Evolutionary conservation across 306 rosid genomes (phyloP).

Genomic region (Hippophae tibetana): DNA sequence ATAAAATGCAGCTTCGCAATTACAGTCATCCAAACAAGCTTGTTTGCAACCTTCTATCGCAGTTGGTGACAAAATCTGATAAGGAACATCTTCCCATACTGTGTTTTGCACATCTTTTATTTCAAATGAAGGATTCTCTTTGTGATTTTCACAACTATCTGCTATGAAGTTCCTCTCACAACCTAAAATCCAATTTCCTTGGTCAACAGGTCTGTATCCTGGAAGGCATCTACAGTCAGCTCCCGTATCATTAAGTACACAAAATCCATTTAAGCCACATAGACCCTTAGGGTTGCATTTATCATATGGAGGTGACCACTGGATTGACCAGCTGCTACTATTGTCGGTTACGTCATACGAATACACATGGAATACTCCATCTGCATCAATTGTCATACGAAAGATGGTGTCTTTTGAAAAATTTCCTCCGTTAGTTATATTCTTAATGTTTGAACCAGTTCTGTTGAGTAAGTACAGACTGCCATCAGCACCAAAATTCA

Average conservation of each 20-base stretch:
- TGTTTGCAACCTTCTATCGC: slow-evolving; percentile 2
- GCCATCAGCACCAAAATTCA: slow-evolving; percentile 8
- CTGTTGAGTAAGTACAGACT: slow-evolving; percentile 12
- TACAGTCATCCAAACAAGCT: slow-evolving; percentile 19
- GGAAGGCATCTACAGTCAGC: slow-evolving; percentile 15
- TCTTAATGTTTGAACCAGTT: background rate
- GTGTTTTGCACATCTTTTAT: background rate
- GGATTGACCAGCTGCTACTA: background rate
- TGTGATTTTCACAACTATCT: background rate
- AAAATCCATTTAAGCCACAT: slow-evolving; percentile 13
- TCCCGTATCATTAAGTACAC: background rate
- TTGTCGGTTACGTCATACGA: background rate
- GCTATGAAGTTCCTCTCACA: slow-evolving; percentile 7
- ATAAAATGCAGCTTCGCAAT: slow-evolving; percentile 14
- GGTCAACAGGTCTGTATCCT: background rate
- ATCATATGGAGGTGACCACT: background rate
- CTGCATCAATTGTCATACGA: slow-evolving; percentile 15
- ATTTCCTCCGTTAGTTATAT: slow-evolving; percentile 5
- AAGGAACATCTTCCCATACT: background rate
- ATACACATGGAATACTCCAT: slow-evolving; percentile 19
- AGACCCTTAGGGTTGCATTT: slow-evolving; percentile 11
- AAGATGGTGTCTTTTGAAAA: background rate
- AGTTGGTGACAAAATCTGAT: background rate
- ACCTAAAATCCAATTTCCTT: background rate
- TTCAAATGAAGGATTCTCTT: background rate